Base-by-base conservation (phyloP, 805 yeast genomes). In the Sugiyamaella qingdaonensis region DNA sequence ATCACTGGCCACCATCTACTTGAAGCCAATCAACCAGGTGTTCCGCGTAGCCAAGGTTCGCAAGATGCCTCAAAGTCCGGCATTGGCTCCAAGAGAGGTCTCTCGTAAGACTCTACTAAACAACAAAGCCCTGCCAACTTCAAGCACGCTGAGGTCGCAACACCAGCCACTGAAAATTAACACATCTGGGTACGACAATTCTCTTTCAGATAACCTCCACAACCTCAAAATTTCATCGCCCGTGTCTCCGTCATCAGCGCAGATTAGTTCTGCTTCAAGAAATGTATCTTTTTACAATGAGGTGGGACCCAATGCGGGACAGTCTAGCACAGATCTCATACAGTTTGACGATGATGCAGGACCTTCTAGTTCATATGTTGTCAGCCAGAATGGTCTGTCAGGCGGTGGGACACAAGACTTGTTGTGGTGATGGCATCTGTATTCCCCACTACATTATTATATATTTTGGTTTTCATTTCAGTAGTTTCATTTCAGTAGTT, bases 11-110 rank as follows among this genome's bases (percentile, higher is more conserved):
- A 84, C 95, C 0, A 81, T 91, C 11, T 92, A 90, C 64, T 71
- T 91, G 61, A 86, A 89, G 60, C 95, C 96, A 0, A 85, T 88
- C 8, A 78, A 78, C n/a, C 86, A 80, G 61, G 89, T 90, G 1
- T 90, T 90, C 73, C 73, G 95, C 41, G 66, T 78, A 33, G 76
- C 86, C 1, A 84, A 78, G 56, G 68, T 77, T 1, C 83, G 74
- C 56, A 58, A 59, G 18, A 68, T 88, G 36, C 73, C 79, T 0
- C 58, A 64, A 7, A 81, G 86, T 41, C 78, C 81, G 0, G 82
- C 80, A 0, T 64, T 78, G 35, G 71, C 70, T 10, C 66, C 65
- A 2, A 50, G 66, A 33, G 52, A 49, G 34, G n/a, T 21, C 4
- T 39, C 43, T 19, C 19, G 24, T 7, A 39, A 39, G 19, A 16